Percentiles rank a stretch among this genome's conserved stretches.
phyloP scores from a whole-genome alignment of 2,329 filamentous ascomycete genomes.

The Lachnellula subtilissima region DNA sequence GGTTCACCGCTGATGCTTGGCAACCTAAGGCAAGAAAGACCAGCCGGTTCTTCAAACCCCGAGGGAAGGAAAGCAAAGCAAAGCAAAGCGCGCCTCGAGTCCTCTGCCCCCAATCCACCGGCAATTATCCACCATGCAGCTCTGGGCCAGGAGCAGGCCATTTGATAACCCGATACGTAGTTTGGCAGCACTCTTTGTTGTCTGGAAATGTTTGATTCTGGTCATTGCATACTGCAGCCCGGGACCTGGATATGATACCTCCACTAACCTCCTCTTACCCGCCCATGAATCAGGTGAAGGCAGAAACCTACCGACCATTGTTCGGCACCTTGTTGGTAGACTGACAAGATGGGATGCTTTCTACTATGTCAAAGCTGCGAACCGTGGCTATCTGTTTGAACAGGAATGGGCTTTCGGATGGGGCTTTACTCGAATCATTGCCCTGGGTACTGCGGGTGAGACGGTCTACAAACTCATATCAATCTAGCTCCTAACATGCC shows the following conservation, averaged over 20 bases:
- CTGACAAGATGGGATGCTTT: slow-evolving; percentile 77
- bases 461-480: not conserved
- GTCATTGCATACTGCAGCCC: slow-evolving; percentile 52
- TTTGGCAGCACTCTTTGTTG: slow-evolving; percentile 41
- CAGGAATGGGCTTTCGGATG: slow-evolving; percentile 82
- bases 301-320: slow-evolving; percentile 14
- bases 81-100: too few species aligned
- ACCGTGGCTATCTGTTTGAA: slow-evolving; percentile 65
- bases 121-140: slow-evolving; percentile 9
- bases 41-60: too few species aligned
- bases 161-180: slow-evolving; percentile 20
- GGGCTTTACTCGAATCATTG: slow-evolving; percentile 42
- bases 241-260: slow-evolving; percentile 71
- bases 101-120: too few species aligned
- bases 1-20: too few species aligned
- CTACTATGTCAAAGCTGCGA: slow-evolving; percentile 63
- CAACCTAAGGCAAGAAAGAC: too few species aligned
- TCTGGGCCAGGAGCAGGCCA: slow-evolving; percentile 11
- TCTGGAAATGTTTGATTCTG: slow-evolving; percentile 67
- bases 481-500: slow-evolving; percentile 3
- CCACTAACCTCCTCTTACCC: slow-evolving; percentile 50
- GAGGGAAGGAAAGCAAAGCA: too few species aligned
- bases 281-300: slow-evolving; percentile 15
- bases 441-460: slow-evolving; percentile 25
- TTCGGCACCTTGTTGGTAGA: slow-evolving; percentile 33